Percentiles rank a stretch among this genome's conserved stretches.
These are phyloP conservation scores for Candida caryicola DNA, from an alignment of 805 yeast genomes.

Conservation along the genomic window DNA sequence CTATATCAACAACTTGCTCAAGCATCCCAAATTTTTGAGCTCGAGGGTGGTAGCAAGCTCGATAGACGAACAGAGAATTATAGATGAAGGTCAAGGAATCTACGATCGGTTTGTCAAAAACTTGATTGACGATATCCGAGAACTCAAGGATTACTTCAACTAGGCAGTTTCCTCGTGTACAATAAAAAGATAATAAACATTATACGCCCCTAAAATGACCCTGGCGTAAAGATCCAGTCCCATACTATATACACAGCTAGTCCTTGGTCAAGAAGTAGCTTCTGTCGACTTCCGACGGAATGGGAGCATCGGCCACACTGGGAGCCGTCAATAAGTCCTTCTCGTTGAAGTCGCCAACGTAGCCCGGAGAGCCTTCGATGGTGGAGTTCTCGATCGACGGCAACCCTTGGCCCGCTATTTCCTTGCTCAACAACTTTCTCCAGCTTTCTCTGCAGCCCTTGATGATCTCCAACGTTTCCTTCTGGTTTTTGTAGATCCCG, in stretches of 20 bases:
- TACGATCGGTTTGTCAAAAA: slow-evolving; percentile 37
- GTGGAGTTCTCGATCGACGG: slow-evolving; percentile 37
- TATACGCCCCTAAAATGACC: too few relatives aligned
- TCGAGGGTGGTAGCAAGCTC: slow-evolving; percentile 65
- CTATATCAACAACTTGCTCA: slow-evolving; percentile 66
- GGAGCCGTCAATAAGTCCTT: slow-evolving; percentile 15
- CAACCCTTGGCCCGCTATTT: slow-evolving; percentile 29
- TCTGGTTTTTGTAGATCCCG: slow-evolving; percentile 85
- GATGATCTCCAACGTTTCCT: slow-evolving; percentile 81
- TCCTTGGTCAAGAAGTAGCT: slow-evolving; percentile 10
- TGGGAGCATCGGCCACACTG: slow-evolving; percentile 23
- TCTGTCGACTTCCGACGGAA: slow-evolving; percentile 37
- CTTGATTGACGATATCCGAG: slow-evolving; percentile 50
- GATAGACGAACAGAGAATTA: slow-evolving; percentile 58
- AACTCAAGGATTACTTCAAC: slow-evolving; percentile 44
- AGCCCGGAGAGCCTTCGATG: slow-evolving; percentile 28
- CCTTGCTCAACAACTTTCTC: slow-evolving; percentile 69
- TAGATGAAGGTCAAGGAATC: slow-evolving; percentile 45
- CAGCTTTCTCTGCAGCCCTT: slow-evolving; percentile 83
- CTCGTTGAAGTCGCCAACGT: slow-evolving; percentile 14
- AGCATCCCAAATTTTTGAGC: slow-evolving; percentile 82
- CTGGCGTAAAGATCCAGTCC: neutral
- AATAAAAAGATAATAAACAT: neutral
- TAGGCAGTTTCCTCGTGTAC: neutral
- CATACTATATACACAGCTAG: too few relatives aligned